Evolutionary conservation across 73 alveolate genomes (phyloP).

Genomic region (Stentor coeruleus): DNA sequence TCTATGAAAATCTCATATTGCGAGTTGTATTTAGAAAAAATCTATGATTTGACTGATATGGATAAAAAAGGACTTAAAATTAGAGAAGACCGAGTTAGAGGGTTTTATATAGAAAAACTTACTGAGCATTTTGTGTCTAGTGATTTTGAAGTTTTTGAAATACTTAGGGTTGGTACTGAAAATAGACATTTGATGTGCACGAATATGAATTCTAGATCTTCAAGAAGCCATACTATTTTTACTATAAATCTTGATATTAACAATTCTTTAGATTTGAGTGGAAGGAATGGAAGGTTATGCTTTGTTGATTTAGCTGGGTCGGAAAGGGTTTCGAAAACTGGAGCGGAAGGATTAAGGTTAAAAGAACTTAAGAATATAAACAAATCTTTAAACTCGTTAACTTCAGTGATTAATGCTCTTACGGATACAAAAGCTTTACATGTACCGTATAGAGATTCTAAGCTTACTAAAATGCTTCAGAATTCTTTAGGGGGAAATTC

Average conservation of each 20-base stretch:
- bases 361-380: slow-evolving; percentile 59
- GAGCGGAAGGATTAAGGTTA: slow-evolving; percentile 42
- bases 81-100: neutral
- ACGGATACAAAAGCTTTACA: slow-evolving; percentile 46
- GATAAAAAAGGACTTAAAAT: slow-evolving; percentile 4
- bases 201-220: neutral
- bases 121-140: neutral
- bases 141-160: neutral
- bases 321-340: slow-evolving; percentile 45
- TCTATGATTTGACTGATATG: neutral
- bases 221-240: neutral
- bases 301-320: slow-evolving; percentile 86
- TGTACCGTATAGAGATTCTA: slow-evolving; percentile 69
- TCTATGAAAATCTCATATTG: neutral
- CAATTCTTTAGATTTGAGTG: neutral
- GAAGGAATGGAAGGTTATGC: slow-evolving; percentile 38
- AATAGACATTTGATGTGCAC: neutral
- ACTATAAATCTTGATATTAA: neutral
- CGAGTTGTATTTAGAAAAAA: neutral
- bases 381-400: slow-evolving; percentile 38
- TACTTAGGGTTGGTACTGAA: neutral
- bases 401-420: slow-evolving; percentile 46
- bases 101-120: neutral
- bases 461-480: slow-evolving; percentile 70
- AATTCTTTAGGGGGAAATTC: slow-evolving; percentile 90